Conservation (phyloP, 1,139 yeast genomes). For the Nakaseomyces sp. region DNA sequence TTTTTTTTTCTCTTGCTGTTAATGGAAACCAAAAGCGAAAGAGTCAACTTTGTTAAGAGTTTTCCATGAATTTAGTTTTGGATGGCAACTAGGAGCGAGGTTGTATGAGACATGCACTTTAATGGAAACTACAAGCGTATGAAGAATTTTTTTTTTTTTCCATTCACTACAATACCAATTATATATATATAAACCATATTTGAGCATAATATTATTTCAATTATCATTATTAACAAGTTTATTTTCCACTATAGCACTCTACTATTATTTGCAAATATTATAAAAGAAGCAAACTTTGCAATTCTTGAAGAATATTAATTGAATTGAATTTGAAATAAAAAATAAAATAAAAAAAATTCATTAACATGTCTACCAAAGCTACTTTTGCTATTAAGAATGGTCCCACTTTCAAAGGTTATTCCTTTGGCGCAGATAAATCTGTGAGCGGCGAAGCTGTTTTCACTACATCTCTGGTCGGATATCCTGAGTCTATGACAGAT, state of each 20-base stretch:
- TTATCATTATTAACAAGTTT: too few relatives aligned
- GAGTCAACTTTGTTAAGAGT: neutral
- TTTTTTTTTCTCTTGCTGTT: neutral
- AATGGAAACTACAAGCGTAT: neutral
- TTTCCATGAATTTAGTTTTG: neutral
- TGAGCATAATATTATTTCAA: neutral
- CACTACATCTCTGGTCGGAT: conserved; percentile 94
- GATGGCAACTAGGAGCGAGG: neutral
- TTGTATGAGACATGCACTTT: neutral
- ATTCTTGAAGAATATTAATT: too few relatives aligned
- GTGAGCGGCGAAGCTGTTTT: conserved; percentile 96
- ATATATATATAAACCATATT: neutral
- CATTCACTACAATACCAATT: too few relatives aligned
- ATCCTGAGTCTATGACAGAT: conserved; percentile 98
- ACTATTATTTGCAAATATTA: too few relatives aligned
- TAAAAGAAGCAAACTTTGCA: conserved; percentile 15
- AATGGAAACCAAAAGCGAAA: neutral
- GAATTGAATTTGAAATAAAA: conserved; percentile 7
- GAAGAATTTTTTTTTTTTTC: too few relatives aligned
- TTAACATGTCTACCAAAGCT: conserved; percentile 51
- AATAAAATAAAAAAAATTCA: conserved; percentile 5
- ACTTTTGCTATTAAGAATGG: conserved; percentile 88
- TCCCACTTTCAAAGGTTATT: conserved; percentile 84
- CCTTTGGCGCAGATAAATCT: conserved; percentile 89
- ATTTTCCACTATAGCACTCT: too few relatives aligned